Base-by-base conservation (phyloP, 805 yeast species). In the Yamadazyma tumulicola region DNA sequence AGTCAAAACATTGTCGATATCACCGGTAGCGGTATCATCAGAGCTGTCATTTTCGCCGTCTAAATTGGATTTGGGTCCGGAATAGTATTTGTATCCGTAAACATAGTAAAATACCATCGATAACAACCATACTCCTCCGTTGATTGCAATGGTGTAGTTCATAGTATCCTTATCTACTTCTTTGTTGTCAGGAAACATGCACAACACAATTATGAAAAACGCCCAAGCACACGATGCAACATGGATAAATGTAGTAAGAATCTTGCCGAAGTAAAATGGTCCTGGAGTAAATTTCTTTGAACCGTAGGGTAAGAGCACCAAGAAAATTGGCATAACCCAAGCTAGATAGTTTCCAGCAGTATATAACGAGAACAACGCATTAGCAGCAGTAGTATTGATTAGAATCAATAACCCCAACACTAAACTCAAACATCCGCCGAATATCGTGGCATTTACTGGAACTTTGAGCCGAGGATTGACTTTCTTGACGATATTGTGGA, bases 81-180 rank as follows among this genome's bases (percentile, higher is more conserved):
- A 51, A 62, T 74, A 80, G 50, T 64, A 58, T 46, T 69, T 75
- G 41, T 71, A 66, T 3, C 79, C 82, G 49, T 71, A 69, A 4
- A 62, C 51, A 35, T 52, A 64, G 57, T 74, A 80, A 54, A 79
- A 79, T 1, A 68, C 31, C 37, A 69, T 48, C 1, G 81, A 67
- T 13, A 77, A 56, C 4, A 74, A 40, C 81, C 82, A 76, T n/a
- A 75, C 71, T 5, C 79, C 79, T 19, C 74, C 71, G 14, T 76
- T 78, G 37, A 81, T 77, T 2, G 77, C 84, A 44, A 71, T 72
- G 0, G 85, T 76, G 54, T 81, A 82, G 57, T 82, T 82, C 89
- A 82, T 81, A 13, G 74, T 48, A 4, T 57, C 54, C 37, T 62
- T 64, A 19, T 58, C 55, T 5, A 71, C 74, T 15, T 49, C 42